Conservation (phyloP, 2,329 filamentous ascomycete species). For the Trichoderma aggressivum region DNA sequence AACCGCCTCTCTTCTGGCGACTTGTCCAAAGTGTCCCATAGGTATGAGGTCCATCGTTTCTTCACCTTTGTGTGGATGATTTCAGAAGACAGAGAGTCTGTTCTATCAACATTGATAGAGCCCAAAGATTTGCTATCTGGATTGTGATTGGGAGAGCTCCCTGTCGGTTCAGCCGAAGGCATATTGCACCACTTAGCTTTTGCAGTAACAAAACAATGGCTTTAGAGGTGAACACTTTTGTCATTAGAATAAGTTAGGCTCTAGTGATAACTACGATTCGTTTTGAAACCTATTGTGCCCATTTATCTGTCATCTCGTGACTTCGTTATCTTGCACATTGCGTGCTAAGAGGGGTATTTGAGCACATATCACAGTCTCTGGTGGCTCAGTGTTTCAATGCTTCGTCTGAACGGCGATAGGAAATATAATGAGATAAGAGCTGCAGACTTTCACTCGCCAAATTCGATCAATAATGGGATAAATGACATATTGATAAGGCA, state of each 20-base stretch:
- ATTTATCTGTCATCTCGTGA: neutral
- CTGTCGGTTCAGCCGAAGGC: neutral
- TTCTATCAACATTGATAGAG: neutral
- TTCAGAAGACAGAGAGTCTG: neutral
- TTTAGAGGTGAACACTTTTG: neutral
- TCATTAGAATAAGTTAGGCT: neutral
- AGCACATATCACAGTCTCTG: neutral
- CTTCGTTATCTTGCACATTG: slow-evolving; percentile 4
- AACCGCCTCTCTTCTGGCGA: slow-evolving; percentile 39
- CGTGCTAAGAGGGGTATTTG: slow-evolving; percentile 13
- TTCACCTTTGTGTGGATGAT: neutral
- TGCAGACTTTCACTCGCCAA: neutral
- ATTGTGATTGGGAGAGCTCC: neutral
- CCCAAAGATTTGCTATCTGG: slow-evolving; percentile 5
- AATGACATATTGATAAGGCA: neutral
- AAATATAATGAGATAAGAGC: neutral
- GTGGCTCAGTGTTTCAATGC: neutral
- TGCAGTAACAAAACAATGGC: neutral
- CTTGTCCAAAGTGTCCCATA: slow-evolving; percentile 50
- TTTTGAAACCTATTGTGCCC: neutral
- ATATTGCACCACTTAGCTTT: neutral
- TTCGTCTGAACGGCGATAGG: neutral
- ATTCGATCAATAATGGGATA: neutral
- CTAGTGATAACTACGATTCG: neutral
- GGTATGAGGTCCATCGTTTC: slow-evolving; percentile 40